phyloP scores from a whole-genome alignment of 805 yeast genomes.

The Vanderwaltozyma tropicalis region DNA sequence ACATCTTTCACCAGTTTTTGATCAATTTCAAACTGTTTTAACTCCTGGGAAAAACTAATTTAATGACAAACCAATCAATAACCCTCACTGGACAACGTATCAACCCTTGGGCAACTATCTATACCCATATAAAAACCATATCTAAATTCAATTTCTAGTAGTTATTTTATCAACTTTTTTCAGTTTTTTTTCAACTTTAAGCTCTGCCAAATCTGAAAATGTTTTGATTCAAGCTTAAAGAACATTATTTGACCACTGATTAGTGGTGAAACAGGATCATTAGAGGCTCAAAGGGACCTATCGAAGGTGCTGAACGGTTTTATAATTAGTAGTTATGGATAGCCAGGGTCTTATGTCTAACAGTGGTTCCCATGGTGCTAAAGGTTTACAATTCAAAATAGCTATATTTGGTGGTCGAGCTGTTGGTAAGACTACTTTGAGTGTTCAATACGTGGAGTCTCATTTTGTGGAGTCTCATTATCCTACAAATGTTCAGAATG shows the following conservation, averaged over 20 bases:
- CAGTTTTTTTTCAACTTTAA: too few relatives aligned
- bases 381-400: constrained; percentile 39
- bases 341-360: neutral
- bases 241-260: too few relatives aligned
- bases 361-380: neutral
- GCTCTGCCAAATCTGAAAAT: too few relatives aligned
- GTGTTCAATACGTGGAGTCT: constrained; percentile 76
- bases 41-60: too few relatives aligned
- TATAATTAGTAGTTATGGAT: neutral
- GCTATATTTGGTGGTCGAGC: constrained; percentile 84
- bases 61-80: too few relatives aligned
- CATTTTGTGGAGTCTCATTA: constrained; percentile 83
- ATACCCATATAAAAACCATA: too few relatives aligned
- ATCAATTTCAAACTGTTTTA: neutral
- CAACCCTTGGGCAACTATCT: too few relatives aligned
- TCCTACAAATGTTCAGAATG: constrained; percentile 77
- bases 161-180: too few relatives aligned
- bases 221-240: too few relatives aligned
- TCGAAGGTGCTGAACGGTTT: neutral
- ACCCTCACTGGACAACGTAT: too few relatives aligned
- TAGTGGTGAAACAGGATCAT: neutral
- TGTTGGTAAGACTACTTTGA: constrained; percentile 80
- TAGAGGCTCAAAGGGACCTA: neutral
- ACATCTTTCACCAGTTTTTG: constrained; percentile 10
- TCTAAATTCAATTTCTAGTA: too few relatives aligned